Evolutionary conservation across 164 flowering plant species (phyloP).

Genomic region (Euptelea pleiosperma): DNA sequence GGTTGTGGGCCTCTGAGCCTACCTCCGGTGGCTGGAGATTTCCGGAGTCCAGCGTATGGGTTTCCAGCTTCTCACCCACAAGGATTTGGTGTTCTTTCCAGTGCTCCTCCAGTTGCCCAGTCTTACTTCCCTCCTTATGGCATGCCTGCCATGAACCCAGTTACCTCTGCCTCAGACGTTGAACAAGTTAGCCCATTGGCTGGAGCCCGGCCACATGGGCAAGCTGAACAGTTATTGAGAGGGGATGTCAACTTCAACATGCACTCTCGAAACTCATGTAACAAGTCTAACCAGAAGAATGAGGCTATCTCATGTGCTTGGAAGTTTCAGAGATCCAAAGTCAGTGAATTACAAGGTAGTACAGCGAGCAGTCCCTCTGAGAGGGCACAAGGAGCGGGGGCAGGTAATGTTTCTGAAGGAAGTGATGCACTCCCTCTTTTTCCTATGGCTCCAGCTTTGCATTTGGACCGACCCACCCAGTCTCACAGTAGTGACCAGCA

Average conservation of each 20-base stretch:
- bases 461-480: slow-evolving; percentile 13
- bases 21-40: slow-evolving; percentile 27
- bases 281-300: slow-evolving; percentile 24
- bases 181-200: slow-evolving; percentile 38
- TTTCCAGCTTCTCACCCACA: slow-evolving; percentile 39
- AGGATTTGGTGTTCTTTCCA: slow-evolving; percentile 33
- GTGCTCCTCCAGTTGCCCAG: slow-evolving; percentile 31
- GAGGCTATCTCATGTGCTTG: slow-evolving; percentile 22
- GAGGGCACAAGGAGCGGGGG: too few relatives aligned
- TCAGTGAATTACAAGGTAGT: slow-evolving; percentile 41
- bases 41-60: slow-evolving; percentile 37
- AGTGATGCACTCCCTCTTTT: too few relatives aligned
- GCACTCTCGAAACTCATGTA: slow-evolving; percentile 42
- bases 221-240: slow-evolving; percentile 22
- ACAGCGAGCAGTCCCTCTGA: too few relatives aligned
- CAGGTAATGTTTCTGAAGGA: too few relatives aligned
- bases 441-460: too few relatives aligned
- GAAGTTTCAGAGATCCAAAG: slow-evolving; percentile 31
- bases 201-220: slow-evolving; percentile 24
- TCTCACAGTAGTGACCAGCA: slow-evolving; percentile 24
- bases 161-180: slow-evolving; percentile 33
- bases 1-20: slow-evolving; percentile 20
- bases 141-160: slow-evolving; percentile 42
- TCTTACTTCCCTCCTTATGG: slow-evolving; percentile 56
- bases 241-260: slow-evolving; percentile 17